Percentiles rank a stretch among this genome's conserved stretches.
Conservation (phyloP, 192 early-diverging fungal species). For the Coemansia sp. region DNA sequence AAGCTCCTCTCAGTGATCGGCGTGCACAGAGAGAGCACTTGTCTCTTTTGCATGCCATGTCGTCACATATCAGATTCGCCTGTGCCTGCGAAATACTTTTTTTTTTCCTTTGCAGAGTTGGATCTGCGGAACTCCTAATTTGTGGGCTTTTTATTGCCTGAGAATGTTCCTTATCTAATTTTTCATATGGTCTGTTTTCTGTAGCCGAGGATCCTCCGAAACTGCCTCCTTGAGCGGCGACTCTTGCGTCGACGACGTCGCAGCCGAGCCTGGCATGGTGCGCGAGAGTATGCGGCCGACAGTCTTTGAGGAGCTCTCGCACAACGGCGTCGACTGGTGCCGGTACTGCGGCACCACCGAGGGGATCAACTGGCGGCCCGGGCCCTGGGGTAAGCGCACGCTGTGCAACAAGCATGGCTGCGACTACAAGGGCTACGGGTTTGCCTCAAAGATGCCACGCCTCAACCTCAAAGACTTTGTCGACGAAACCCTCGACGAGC, state of each 20-base stretch:
- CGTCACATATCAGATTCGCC: no score
- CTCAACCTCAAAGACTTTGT: conserved; percentile 76
- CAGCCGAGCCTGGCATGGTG: conserved; percentile 19
- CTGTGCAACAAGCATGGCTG: conserved; percentile 96
- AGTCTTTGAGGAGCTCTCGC: conserved; percentile 48
- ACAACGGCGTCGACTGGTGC: conserved; percentile 72
- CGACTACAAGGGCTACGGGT: conserved; percentile 93
- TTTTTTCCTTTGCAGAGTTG: no score
- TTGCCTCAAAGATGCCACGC: conserved; percentile 81
- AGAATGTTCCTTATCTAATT: not conserved
- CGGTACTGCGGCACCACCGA: conserved; percentile 90
- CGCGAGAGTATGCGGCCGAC: conserved; percentile 52
- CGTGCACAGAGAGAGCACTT: not conserved
- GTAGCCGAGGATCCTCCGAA: conserved; percentile 41
- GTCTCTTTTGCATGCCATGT: not conserved
- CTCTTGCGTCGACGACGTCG: conserved; percentile 40
- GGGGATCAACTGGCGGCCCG: conserved; percentile 85
- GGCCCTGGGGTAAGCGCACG: conserved; percentile 92
- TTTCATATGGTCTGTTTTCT: not conserved
- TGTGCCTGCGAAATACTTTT: no score
- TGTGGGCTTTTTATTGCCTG: not conserved
- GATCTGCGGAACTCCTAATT: no score
- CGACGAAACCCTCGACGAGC: conserved; percentile 72
- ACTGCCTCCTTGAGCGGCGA: conserved; percentile 51
- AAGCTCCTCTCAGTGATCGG: not conserved